Evolutionary conservation across 345 rosid genomes (phyloP).

Genomic region (Microthlaspi erraticum): DNA sequence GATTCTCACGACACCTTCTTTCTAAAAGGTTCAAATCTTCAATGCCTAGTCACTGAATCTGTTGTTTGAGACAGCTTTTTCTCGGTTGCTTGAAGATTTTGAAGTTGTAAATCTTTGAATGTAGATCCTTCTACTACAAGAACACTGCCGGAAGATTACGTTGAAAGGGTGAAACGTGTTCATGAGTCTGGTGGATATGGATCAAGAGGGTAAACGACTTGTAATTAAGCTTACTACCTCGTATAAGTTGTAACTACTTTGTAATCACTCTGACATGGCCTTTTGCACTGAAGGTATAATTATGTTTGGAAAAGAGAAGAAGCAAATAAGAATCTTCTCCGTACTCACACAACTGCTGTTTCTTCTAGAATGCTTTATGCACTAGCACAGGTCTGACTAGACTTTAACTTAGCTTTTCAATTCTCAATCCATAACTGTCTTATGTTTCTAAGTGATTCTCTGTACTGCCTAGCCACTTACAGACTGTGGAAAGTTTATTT

Average conservation of each 20-base stretch:
- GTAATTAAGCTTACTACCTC: background rate
- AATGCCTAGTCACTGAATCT: constrained; percentile 18
- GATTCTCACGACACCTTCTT: constrained; percentile 95
- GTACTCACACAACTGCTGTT: constrained; percentile 90
- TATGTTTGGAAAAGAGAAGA: constrained; percentile 97
- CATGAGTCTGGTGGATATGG: constrained; percentile 89
- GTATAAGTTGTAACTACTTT: background rate
- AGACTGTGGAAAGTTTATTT: background rate
- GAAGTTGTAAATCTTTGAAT: constrained; percentile 27
- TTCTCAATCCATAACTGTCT: background rate
- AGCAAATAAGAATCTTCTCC: constrained; percentile 87
- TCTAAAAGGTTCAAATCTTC: constrained; percentile 59
- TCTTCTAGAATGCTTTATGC: constrained; percentile 87
- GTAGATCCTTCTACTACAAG: constrained; percentile 81
- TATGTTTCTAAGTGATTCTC: background rate
- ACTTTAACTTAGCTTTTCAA: background rate
- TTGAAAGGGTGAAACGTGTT: constrained; percentile 67
- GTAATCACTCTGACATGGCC: background rate
- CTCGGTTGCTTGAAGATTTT: background rate
- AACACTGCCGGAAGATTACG: constrained; percentile 80
- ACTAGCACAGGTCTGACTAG: constrained; percentile 72
- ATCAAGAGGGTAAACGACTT: constrained; percentile 70
- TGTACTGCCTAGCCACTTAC: background rate
- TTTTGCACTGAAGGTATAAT: constrained; percentile 56
- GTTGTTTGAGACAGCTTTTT: background rate